Base-by-base conservation (phyloP, 257 asterid genomes). In the Dorcoceras hygrometricum region DNA sequence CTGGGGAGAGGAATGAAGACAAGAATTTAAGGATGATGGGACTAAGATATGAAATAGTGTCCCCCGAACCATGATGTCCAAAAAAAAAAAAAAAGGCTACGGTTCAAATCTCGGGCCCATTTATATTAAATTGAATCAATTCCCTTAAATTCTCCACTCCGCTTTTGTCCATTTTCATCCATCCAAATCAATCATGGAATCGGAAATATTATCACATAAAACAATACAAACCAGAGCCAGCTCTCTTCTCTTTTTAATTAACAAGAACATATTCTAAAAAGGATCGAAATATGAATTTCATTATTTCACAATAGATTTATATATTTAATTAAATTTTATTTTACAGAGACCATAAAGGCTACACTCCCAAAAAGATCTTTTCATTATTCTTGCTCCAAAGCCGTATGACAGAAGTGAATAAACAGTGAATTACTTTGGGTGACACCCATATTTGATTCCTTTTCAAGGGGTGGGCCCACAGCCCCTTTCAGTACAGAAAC, bases 351-450 rank as follows among this genome's bases (percentile, higher is more conserved):
- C n/a, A n/a, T n/a, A n/a, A n/a, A n/a, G n/a, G n/a, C n/a, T n/a
- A n/a, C n/a, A n/a, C n/a, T n/a, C n/a, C n/a, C n/a, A 28, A 28
- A 28, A 32, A 31, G 6, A 31, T 31, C 2, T 31, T 31, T 31
- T 31, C 0, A 3, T 1, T 46, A 46, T 46, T 46, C 53, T 46
- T 46, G 19, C 6, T 6, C 20, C 8, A 46, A 46, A 46, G 16
- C 53, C 20, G 53, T 12, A 7, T 16, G 5, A 46, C 20, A 46
- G 53, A 46, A 46, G 20, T 46, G 20, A 34, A 34, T 34, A 34
- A 34, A 3, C 3, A 8, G 43, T 76, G 71, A 71, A 65, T 79
- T 73, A 66, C 80, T 80, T 80, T 71, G 67, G 73, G 75, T 59
- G 74, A 70, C 57, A 71, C 66, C 71, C 0, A 24, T 0, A 16